These are phyloP conservation scores for Umbelopsis isabellina DNA, from an alignment of 192 early-diverging fungal genomes.

Conservation along the genomic window DNA sequence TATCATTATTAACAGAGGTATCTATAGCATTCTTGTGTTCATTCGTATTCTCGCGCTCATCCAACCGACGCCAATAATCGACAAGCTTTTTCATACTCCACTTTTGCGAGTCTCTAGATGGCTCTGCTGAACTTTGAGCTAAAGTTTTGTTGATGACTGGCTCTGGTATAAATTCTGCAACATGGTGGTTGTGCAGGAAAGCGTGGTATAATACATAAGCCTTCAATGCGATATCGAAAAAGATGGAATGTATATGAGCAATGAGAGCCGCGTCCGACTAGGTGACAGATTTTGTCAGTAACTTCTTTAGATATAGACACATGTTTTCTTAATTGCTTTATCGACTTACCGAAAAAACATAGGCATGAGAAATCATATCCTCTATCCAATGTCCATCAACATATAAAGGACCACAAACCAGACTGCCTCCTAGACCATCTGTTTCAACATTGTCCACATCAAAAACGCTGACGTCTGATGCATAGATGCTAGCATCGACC, in stretches of 20 bases:
- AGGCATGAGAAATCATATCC: conserved; percentile 26
- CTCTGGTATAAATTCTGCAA: conserved; percentile 27
- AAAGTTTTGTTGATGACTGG: not conserved
- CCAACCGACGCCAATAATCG: conserved; percentile 35
- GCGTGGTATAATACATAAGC: conserved; percentile 40
- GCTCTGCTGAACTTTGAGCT: not conserved
- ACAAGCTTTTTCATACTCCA: conserved; percentile 39
- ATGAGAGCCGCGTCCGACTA: conserved; percentile 36
- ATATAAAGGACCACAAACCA: conserved; percentile 37
- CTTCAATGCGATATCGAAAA: conserved; percentile 37
- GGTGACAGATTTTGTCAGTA: not conserved
- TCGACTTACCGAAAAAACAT: conserved; percentile 29
- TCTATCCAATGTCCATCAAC: conserved; percentile 41
- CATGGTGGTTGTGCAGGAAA: conserved; percentile 11
- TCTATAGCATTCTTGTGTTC: conserved; percentile 2
- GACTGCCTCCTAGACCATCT: conserved; percentile 13
- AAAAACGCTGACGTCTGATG: conserved; percentile 31
- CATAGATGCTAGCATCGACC: conserved; percentile 35
- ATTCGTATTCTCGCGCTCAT: conserved; percentile 19
- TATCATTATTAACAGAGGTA: not conserved
- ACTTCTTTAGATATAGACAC: not conserved
- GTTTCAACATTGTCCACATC: conserved; percentile 31
- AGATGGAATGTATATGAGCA: conserved; percentile 39
- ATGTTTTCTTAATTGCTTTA: not conserved
- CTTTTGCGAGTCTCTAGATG: conserved; percentile 24